phyloP scores from a whole-genome alignment of 495 filamentous ascomycete genomes.

The Cercophora newfieldiana region DNA sequence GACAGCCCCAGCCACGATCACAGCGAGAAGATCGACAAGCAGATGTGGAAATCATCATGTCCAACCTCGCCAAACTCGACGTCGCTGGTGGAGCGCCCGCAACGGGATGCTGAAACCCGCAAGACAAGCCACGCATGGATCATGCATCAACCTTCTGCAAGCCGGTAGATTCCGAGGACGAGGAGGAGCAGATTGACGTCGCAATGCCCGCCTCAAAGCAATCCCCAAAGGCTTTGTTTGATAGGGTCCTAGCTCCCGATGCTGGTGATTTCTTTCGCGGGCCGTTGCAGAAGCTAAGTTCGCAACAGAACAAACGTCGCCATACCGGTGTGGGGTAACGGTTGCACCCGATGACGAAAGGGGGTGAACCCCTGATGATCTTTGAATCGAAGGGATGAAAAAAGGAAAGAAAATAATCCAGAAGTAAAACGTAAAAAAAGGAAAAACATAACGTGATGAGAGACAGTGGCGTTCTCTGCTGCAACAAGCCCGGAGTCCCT shows the following conservation, averaged over 20 bases:
- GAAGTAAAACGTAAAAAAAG: not conserved
- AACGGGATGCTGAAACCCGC: not conserved
- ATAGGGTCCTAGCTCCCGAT: not conserved
- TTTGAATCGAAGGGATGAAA: not conserved
- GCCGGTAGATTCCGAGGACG: not conserved
- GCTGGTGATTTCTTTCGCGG: not conserved
- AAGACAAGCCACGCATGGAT: not conserved
- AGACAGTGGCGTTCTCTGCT: not conserved
- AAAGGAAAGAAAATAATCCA: not conserved
- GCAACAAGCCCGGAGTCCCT: not conserved
- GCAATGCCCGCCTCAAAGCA: not conserved
- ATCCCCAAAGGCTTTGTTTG: not conserved
- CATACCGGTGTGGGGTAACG: not conserved
- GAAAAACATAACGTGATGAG: not conserved
- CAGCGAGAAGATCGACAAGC: not conserved
- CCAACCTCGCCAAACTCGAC: not conserved
- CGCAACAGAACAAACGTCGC: not conserved
- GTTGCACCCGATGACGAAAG: not conserved
- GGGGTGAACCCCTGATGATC: not conserved
- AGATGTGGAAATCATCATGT: not conserved
- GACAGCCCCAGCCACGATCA: not conserved
- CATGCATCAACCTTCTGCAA: not conserved
- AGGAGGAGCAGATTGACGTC: not conserved
- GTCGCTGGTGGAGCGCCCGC: not conserved
- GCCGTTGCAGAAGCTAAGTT: not conserved